phyloP scores from a whole-genome alignment of 176 grass and related monocot species.

The Hyparrhenia diplandra region DNA sequence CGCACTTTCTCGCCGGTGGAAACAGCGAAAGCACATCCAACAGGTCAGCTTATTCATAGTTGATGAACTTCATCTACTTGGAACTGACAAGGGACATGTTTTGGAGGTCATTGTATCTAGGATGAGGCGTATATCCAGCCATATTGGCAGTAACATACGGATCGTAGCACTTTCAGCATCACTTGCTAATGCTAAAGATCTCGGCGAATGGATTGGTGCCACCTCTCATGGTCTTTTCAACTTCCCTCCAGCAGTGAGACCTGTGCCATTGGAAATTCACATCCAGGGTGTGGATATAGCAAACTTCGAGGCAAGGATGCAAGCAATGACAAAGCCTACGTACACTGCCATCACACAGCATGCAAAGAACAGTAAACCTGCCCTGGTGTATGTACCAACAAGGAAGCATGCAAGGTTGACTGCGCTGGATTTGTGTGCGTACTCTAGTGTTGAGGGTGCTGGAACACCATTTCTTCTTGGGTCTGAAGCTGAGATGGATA shows the following conservation, averaged over 20 bases:
- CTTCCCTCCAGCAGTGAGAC: conserved; percentile 89
- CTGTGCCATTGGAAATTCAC: conserved; percentile 94
- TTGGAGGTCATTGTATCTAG: conserved; percentile 85
- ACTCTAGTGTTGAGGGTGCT: conserved; percentile 71
- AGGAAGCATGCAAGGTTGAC: conserved; percentile 83
- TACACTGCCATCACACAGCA: conserved; percentile 95
- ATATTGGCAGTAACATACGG: conserved; percentile 84
- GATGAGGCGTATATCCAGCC: conserved; percentile 94
- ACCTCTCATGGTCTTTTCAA: conserved; percentile 93
- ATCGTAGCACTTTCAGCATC: conserved; percentile 92
- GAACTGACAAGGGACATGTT: conserved; percentile 73
- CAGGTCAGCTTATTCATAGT: conserved; percentile 91
- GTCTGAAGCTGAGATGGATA: conserved; percentile 70
- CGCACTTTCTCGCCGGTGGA: conserved; percentile 83
- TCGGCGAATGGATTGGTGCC: conserved; percentile 92
- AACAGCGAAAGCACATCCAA: conserved; percentile 86
- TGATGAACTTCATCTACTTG: conserved; percentile 95
- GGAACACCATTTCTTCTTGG: conserved; percentile 67
- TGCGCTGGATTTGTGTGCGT: conserved; percentile 85
- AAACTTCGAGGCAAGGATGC: conserved; percentile 98
- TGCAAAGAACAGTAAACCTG: conserved; percentile 89
- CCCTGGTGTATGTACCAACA: conserved; percentile 87
- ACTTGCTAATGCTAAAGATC: conserved; percentile 92
- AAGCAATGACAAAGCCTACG: conserved; percentile 94
- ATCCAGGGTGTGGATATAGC: conserved; percentile 92